A percentile compares a stretch with the other conserved stretches of the same genome.
phyloP scores from a whole-genome alignment of 352 stramenopile species.

The Pythium brachiatum region DNA sequence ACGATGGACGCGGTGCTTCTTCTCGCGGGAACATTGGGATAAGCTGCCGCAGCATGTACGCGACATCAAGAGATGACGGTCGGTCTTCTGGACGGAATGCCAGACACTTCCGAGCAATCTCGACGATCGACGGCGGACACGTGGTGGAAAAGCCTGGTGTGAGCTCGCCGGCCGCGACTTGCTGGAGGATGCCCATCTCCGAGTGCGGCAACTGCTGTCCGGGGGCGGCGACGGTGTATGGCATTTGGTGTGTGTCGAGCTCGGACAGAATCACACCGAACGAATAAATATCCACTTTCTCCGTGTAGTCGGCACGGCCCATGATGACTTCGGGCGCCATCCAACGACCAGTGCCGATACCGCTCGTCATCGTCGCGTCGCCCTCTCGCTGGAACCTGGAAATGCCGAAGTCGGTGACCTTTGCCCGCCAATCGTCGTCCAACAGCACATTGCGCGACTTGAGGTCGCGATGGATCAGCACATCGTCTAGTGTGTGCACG shows the following conservation, averaged over 20 bases:
- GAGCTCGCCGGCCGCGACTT: slow-evolving; percentile 24
- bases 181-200: slow-evolving; percentile 22
- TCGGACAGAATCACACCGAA: slow-evolving; percentile 32
- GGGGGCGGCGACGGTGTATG: slow-evolving; percentile 1
- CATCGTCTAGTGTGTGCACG: slow-evolving; percentile 27
- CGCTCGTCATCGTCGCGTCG: slow-evolving; percentile 26
- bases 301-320: slow-evolving; percentile 25
- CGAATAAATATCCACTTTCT: slow-evolving; percentile 38
- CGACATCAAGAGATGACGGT: slow-evolving; percentile 12
- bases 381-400: slow-evolving; percentile 28
- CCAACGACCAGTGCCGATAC: slow-evolving; percentile 34
- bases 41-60: slow-evolving; percentile 19
- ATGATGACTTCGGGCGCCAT: slow-evolving; percentile 38
- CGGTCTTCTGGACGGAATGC: slow-evolving; percentile 23
- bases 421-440: slow-evolving; percentile 28
- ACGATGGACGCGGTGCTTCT: slow-evolving; percentile 16
- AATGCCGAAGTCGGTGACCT: slow-evolving; percentile 36
- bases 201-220: slow-evolving; percentile 5
- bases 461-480: slow-evolving; percentile 33
- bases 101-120: slow-evolving; percentile 27
- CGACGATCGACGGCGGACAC: slow-evolving; percentile 21
- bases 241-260: slow-evolving; percentile 25
- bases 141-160: slow-evolving; percentile 19
- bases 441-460: slow-evolving; percentile 40
- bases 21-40: slow-evolving; percentile 20